Evolutionary conservation across 225 moss, liverwort and hornwort genomes (phyloP).

Genomic region (Bryoerythrophyllum caledonicum): DNA sequence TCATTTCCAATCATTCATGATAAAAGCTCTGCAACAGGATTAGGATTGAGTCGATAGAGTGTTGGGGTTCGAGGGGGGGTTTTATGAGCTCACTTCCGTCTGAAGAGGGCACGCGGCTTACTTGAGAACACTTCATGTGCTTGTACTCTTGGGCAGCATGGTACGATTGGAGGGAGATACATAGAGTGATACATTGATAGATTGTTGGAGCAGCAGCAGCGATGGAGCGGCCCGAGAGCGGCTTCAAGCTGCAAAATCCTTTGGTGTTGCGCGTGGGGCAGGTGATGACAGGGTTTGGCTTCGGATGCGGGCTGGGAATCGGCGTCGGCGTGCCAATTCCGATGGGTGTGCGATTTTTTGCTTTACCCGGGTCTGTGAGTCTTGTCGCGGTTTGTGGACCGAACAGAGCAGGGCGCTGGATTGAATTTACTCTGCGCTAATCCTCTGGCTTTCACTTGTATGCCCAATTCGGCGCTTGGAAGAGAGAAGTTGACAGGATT

Average conservation of each 20-base stretch:
- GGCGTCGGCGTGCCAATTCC: constrained; percentile 65
- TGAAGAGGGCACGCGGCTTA: neutral
- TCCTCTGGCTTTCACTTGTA: no score
- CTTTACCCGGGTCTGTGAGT: neutral
- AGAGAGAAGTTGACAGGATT: no score
- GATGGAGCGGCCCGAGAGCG: constrained; percentile 27
- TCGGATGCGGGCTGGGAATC: constrained; percentile 64
- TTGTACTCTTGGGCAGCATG: neutral
- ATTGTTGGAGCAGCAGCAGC: constrained; percentile 2
- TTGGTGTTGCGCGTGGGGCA: constrained; percentile 60
- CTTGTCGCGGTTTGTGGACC: neutral
- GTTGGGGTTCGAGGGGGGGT: neutral
- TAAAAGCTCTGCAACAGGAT: neutral
- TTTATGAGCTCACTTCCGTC: neutral
- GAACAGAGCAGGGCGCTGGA: neutral
- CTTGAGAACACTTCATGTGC: neutral
- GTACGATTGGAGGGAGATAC: neutral
- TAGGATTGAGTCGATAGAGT: neutral
- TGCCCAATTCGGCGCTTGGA: neutral
- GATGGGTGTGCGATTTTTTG: constrained; percentile 21
- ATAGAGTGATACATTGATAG: neutral
- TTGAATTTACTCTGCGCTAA: no score
- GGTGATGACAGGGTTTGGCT: constrained; percentile 62
- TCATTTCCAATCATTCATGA: neutral
- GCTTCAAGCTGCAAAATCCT: constrained; percentile 45